These are phyloP conservation scores for Volutella citrinella DNA, from an alignment of 2,329 filamentous ascomycete species.

Conservation along the genomic window DNA sequence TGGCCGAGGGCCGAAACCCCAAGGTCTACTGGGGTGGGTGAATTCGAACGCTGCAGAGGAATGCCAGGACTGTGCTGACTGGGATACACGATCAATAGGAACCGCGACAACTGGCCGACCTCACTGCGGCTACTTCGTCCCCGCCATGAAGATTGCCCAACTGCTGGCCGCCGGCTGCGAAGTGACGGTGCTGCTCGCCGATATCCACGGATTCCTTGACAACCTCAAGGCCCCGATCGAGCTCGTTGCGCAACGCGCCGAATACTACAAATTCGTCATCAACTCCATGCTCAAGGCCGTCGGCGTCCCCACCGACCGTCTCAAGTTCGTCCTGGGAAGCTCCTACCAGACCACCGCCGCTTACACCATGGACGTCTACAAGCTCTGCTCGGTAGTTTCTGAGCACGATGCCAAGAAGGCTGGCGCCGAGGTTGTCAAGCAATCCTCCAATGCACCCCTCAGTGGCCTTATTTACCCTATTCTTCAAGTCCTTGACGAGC, in stretches of 20 bases:
- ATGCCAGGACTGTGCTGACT: background rate
- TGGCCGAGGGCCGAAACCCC: slow-evolving; percentile 66
- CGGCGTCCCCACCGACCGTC: slow-evolving; percentile 72
- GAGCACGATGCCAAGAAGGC: slow-evolving; percentile 86
- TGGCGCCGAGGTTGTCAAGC: slow-evolving; percentile 92
- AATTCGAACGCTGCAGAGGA: background rate
- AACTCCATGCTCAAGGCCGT: slow-evolving; percentile 73
- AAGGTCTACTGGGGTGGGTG: slow-evolving; percentile 78
- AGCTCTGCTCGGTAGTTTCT: slow-evolving; percentile 66
- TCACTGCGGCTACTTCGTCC: slow-evolving; percentile 86
- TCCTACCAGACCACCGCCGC: slow-evolving; percentile 71
- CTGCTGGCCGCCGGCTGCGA: slow-evolving; percentile 82
- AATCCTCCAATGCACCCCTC: slow-evolving; percentile 72
- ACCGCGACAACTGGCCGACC: slow-evolving; percentile 84
- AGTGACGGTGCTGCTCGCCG: slow-evolving; percentile 73
- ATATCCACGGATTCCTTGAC: slow-evolving; percentile 75
- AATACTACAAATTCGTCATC: slow-evolving; percentile 81
- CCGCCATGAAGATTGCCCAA: slow-evolving; percentile 86
- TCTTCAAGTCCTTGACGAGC: slow-evolving; percentile 85
- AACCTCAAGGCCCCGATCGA: slow-evolving; percentile 86
- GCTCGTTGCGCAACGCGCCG: slow-evolving; percentile 74
- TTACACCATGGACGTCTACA: slow-evolving; percentile 89
- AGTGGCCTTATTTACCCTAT: slow-evolving; percentile 44
- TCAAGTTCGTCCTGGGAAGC: slow-evolving; percentile 82
- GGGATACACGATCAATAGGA: slow-evolving; percentile 39